phyloP scores from a whole-genome alignment of 345 rosid species.

The Lepidium africanum region DNA sequence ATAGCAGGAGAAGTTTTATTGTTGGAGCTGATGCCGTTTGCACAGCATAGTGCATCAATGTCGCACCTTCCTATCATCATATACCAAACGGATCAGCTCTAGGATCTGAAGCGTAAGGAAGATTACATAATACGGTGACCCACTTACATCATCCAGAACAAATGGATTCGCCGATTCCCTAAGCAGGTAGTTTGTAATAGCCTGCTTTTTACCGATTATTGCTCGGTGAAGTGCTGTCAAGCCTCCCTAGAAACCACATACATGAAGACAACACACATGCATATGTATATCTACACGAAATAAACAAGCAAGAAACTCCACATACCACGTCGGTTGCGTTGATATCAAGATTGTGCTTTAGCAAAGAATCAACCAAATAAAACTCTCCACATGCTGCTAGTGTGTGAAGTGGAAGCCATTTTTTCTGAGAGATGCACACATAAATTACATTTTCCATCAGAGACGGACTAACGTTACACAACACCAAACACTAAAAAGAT shows the following conservation, averaged over 20 bases:
- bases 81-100: constrained; percentile 5
- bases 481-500: too few species aligned
- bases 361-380: constrained; percentile 58
- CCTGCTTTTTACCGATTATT: constrained; percentile 75
- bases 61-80: constrained; percentile 67
- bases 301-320: neutral
- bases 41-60: constrained; percentile 91
- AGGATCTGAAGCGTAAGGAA: constrained; percentile 9
- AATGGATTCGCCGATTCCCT: constrained; percentile 93
- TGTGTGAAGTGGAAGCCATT: constrained; percentile 85
- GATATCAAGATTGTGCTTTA: constrained; percentile 76
- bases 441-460: neutral
- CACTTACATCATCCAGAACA: constrained; percentile 60
- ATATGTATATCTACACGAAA: neutral
- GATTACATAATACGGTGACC: neutral
- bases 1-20: constrained; percentile 67
- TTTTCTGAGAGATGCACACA: constrained; percentile 34
- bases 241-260: constrained; percentile 49
- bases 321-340: constrained; percentile 68
- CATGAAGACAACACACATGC: neutral
- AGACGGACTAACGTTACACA: neutral
- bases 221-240: constrained; percentile 85
- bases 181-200: constrained; percentile 64
- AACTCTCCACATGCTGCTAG: constrained; percentile 91
- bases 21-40: constrained; percentile 70